Evolutionary conservation across 106 monocot genomes (phyloP).

Genomic region (Allium cepa): DNA sequence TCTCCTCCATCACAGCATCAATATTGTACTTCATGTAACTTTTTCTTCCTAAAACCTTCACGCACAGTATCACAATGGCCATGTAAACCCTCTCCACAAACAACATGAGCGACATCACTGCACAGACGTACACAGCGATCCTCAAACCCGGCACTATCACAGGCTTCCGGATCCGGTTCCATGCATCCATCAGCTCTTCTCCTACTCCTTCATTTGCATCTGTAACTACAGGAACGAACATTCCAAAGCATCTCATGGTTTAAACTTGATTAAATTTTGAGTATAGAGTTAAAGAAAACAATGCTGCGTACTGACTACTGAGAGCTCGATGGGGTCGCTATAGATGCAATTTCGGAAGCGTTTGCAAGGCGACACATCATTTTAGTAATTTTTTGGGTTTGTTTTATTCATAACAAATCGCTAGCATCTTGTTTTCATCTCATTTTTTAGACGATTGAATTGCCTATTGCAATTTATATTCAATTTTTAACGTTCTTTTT

Average conservation of each 20-base stretch:
- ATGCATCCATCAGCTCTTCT: not conserved
- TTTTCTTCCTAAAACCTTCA: constrained; percentile 35
- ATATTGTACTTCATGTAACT: constrained; percentile 41
- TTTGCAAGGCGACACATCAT: not conserved
- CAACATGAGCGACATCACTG: constrained; percentile 38
- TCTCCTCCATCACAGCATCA: constrained; percentile 21
- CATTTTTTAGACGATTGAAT: not conserved
- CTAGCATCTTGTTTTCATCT: not conserved
- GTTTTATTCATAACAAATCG: not conserved
- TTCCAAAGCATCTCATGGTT: not conserved
- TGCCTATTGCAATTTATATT: not conserved
- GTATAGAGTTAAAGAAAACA: not conserved
- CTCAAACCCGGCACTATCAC: constrained; percentile 1
- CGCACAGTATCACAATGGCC: constrained; percentile 40
- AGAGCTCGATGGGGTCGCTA: not conserved
- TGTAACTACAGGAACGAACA: not conserved
- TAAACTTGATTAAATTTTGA: not conserved
- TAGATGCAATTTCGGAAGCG: not conserved
- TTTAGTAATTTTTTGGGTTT: too few relatives aligned
- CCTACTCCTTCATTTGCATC: not conserved
- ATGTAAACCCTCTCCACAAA: constrained; percentile 52
- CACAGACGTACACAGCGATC: not conserved
- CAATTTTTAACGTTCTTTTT: not conserved
- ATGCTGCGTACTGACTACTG: not conserved
- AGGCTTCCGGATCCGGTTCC: not conserved